phyloP scores from a whole-genome alignment of 2,329 filamentous ascomycete species.

The Elsinoe perseae region DNA sequence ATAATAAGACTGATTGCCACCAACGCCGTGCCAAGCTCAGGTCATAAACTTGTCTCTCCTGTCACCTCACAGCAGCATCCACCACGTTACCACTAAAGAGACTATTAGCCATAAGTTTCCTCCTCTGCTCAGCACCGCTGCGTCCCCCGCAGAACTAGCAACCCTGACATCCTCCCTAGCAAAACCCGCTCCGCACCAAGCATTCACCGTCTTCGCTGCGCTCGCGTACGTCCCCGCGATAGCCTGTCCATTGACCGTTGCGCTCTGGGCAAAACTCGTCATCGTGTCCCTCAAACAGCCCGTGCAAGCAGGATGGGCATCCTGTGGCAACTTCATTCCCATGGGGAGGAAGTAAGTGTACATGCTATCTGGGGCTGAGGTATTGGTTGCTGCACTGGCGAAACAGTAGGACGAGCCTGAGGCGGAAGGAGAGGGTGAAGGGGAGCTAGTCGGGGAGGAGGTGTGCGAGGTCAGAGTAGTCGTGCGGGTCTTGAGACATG shows the following conservation, averaged over 20 bases:
- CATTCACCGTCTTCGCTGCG: slow-evolving; percentile 67
- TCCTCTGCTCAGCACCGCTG: neutral
- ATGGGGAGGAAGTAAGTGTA: slow-evolving; percentile 83
- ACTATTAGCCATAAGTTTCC: neutral
- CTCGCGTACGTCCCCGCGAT: slow-evolving; percentile 61
- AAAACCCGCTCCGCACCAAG: slow-evolving; percentile 50
- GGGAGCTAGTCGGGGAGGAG: neutral
- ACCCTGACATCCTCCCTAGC: slow-evolving; percentile 40
- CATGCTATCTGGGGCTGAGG: slow-evolving; percentile 58
- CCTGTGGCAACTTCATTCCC: slow-evolving; percentile 60
- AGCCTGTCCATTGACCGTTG: slow-evolving; percentile 56
- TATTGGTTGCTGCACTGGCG: slow-evolving; percentile 74
- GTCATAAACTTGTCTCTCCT: neutral
- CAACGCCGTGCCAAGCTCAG: neutral
- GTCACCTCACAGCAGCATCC: neutral
- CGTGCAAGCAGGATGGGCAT: slow-evolving; percentile 64
- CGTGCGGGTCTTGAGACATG: slow-evolving; percentile 60
- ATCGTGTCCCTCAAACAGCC: slow-evolving; percentile 72
- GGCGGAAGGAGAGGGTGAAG: slow-evolving; percentile 46
- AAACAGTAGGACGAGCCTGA: slow-evolving; percentile 44
- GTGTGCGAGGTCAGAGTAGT: slow-evolving; percentile 31
- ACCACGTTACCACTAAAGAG: neutral
- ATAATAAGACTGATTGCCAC: neutral
- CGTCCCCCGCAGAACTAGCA: neutral
- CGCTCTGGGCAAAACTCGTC: slow-evolving; percentile 65